A percentile compares a stretch with the other conserved stretches of the same genome.
phyloP scores from a whole-genome alignment of 2,329 filamentous ascomycete genomes.

The Botryotinia narcissicola region DNA sequence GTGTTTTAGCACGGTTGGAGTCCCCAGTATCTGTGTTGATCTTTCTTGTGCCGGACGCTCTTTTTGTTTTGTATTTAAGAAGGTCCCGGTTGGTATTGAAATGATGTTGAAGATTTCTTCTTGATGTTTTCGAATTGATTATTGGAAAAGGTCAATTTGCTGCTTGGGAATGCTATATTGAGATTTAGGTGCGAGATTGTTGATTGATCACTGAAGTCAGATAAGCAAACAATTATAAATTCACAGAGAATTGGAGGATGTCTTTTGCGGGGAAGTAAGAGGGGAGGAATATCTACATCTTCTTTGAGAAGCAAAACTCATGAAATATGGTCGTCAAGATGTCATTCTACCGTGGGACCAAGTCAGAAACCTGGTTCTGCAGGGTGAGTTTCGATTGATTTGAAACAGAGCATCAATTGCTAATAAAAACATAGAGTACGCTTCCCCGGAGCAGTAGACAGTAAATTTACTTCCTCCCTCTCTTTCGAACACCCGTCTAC shows the following conservation, averaged over 20 bases:
- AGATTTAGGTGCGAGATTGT: not conserved
- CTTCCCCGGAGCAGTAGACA: constrained; percentile 94
- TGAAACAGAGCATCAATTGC: not conserved
- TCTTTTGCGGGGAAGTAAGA: constrained; percentile 4
- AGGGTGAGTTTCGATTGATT: constrained; percentile 25
- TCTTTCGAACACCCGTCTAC: constrained; percentile 72
- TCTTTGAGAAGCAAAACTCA: not conserved
- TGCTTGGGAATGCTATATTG: not conserved
- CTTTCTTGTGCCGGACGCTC: not conserved
- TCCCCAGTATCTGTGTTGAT: not conserved
- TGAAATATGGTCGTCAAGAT: constrained; percentile 24
- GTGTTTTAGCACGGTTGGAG: not conserved
- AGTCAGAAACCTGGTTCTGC: constrained; percentile 34
- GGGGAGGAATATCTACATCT: not conserved
- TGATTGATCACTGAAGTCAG: not conserved
- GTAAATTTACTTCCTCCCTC: constrained; percentile 81
- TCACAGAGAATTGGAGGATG: constrained; percentile 13
- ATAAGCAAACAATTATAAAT: constrained; percentile 18
- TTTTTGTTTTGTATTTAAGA: not conserved
- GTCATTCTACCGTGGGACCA: constrained; percentile 30
- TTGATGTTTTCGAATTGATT: not conserved
- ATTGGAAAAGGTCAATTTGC: not conserved
- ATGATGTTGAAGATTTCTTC: not conserved
- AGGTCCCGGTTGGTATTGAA: not conserved
- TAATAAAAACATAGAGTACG: constrained; percentile 40